A percentile compares a stretch with the other conserved stretches of the same genome.
These are phyloP conservation scores for Pseudocercospora musae DNA, from an alignment of 2,329 filamentous ascomycete genomes.

Conservation along the genomic window DNA sequence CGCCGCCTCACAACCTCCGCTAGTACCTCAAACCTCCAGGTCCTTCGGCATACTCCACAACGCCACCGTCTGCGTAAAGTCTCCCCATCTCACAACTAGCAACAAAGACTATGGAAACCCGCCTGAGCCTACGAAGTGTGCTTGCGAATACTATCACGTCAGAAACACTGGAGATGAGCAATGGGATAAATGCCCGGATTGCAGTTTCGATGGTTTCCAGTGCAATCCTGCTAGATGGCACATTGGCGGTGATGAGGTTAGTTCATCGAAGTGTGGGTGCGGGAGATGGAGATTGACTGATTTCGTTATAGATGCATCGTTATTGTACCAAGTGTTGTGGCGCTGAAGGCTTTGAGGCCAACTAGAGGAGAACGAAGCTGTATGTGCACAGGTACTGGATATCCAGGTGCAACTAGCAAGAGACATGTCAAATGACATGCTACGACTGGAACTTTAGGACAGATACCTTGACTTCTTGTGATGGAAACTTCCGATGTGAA, in stretches of 20 bases:
- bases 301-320: conserved; percentile 1
- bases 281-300: background rate
- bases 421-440: background rate
- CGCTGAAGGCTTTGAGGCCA: conserved; percentile 5
- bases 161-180: conserved; percentile 8
- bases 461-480: background rate
- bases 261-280: background rate
- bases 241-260: conserved; percentile 12
- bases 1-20: background rate
- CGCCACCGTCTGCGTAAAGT: conserved; percentile 7
- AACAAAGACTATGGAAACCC: conserved; percentile 6
- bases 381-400: background rate
- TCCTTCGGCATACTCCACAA: conserved; percentile 3
- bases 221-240: conserved; percentile 6
- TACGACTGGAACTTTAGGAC: background rate
- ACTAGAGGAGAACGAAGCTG: background rate
- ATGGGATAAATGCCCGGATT: conserved; percentile 11
- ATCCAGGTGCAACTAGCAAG: background rate
- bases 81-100: background rate
- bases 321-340: conserved; percentile 13
- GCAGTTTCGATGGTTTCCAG: conserved; percentile 1
- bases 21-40: background rate
- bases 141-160: conserved; percentile 8
- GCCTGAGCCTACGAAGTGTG: conserved; percentile 1
- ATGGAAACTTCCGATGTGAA: background rate